A percentile compares a stretch with the other conserved stretches of the same genome.
Conservation (phyloP, 495 filamentous ascomycete genomes). For the Aspergillus homomorphus region DNA sequence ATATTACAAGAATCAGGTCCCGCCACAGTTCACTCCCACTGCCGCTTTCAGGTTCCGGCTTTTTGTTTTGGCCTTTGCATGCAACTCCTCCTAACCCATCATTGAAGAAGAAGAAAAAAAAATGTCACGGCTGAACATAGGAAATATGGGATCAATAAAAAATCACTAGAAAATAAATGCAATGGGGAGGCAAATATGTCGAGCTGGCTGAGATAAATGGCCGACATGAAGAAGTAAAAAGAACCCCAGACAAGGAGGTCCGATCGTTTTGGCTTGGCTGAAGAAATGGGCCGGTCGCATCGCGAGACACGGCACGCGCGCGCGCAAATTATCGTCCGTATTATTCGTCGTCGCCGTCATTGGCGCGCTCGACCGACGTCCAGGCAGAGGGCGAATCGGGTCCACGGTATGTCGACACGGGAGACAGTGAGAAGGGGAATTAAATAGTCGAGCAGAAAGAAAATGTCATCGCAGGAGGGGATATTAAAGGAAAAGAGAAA, state of each 20-base stretch:
- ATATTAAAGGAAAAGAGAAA: constrained; percentile 15
- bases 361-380: neutral
- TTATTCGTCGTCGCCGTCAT: neutral
- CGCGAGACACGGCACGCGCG: constrained; percentile 3
- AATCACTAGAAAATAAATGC: constrained; percentile 22
- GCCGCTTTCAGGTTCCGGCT: neutral
- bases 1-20: constrained; percentile 22
- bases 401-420: neutral
- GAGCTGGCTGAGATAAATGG: neutral
- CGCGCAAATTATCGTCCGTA: neutral
- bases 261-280: constrained; percentile 9
- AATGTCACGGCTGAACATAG: constrained; percentile 25
- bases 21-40: too few species aligned
- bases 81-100: constrained; percentile 9
- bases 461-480: constrained; percentile 37
- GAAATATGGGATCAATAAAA: constrained; percentile 28
- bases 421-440: constrained; percentile 15
- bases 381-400: neutral
- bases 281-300: neutral
- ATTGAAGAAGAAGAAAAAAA: too few species aligned
- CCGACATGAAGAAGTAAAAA: constrained; percentile 6
- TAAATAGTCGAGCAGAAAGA: constrained; percentile 16
- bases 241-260: constrained; percentile 7
- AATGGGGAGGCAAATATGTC: constrained; percentile 9
- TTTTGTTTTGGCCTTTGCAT: neutral